A percentile compares a stretch with the other conserved stretches of the same genome.
phyloP scores from a whole-genome alignment of 371 early-diverging fungal genomes.

The Conidiobolus incongruus region DNA sequence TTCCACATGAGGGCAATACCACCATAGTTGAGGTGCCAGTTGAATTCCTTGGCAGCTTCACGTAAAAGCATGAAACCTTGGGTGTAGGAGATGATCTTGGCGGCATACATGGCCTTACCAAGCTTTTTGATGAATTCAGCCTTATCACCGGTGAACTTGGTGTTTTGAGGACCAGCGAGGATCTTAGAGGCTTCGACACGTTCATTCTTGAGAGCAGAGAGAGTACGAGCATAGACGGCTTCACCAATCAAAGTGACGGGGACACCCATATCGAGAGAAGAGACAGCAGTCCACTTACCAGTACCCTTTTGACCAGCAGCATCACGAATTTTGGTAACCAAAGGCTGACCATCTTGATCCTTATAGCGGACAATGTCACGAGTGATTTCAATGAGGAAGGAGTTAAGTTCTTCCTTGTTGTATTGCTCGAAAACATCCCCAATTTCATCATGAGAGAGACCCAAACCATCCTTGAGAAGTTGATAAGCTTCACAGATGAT shows the following conservation, averaged over 20 bases:
- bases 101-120: conserved; percentile 81
- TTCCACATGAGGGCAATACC: conserved; percentile 97
- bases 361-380: conserved; percentile 80
- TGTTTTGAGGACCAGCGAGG: conserved; percentile 42
- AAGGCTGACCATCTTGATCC: conserved; percentile 58
- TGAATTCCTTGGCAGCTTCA: conserved; percentile 75
- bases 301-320: conserved; percentile 98
- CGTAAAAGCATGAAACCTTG: conserved; percentile 98
- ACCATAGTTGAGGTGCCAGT: conserved; percentile 90
- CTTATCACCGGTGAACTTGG: conserved; percentile 62
- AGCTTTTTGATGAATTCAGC: conserved; percentile 62
- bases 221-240: conserved; percentile 92
- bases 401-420: conserved; percentile 90
- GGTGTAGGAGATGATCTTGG: conserved; percentile 95
- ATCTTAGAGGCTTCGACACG: conserved; percentile 75
- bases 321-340: conserved; percentile 92
- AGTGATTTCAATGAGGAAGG: conserved; percentile 94
- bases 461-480: conserved; percentile 68
- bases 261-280: conserved; percentile 80
- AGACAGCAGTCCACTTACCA: conserved; percentile 95
- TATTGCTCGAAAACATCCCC: conserved; percentile 70
- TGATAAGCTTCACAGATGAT: conserved; percentile 94
- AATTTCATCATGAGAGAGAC: conserved; percentile 66
- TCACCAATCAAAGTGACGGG: conserved; percentile 94
- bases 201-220: conserved; percentile 88